phyloP scores from a whole-genome alignment of 208 protist species.

The Leishmania mexicana region DNA sequence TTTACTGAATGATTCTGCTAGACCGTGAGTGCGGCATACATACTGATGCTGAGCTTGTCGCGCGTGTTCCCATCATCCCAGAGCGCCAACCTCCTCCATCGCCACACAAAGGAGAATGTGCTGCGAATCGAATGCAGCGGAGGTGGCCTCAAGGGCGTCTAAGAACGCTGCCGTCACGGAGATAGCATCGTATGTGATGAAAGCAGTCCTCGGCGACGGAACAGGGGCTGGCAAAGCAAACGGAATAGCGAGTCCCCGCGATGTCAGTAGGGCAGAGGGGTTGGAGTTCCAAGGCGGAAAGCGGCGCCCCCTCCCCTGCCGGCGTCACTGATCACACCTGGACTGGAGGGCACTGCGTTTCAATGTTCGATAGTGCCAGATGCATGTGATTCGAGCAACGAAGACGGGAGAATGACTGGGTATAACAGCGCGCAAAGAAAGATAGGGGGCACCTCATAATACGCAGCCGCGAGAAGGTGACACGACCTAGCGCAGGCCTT shows the following conservation, averaged over 20 bases:
- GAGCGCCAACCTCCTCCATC: not conserved
- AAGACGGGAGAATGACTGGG: not conserved
- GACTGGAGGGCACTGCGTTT: not conserved
- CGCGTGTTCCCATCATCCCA: constrained; percentile 11
- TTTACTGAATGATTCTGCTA: constrained; percentile 8
- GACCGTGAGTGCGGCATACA: not conserved
- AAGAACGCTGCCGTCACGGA: constrained; percentile 3
- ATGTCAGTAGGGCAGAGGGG: not conserved
- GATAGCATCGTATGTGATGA: not conserved
- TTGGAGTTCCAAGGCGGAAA: not conserved
- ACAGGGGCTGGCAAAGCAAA: not conserved
- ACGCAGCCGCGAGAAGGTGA: not conserved
- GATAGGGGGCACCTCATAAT: not conserved
- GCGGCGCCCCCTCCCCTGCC: too few relatives aligned
- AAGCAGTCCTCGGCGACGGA: not conserved
- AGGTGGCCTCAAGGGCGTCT: constrained; percentile 1
- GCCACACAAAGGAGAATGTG: not conserved
- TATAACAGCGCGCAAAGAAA: not conserved
- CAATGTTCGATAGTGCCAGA: not conserved
- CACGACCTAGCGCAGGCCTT: not conserved
- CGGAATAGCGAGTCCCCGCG: not conserved
- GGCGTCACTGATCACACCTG: not conserved
- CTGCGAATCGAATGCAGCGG: not conserved
- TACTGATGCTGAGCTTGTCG: not conserved
- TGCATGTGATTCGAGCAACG: not conserved